These are phyloP conservation scores for Diplodia seriata DNA, from an alignment of 2,329 filamentous ascomycete species.

Conservation along the genomic window DNA sequence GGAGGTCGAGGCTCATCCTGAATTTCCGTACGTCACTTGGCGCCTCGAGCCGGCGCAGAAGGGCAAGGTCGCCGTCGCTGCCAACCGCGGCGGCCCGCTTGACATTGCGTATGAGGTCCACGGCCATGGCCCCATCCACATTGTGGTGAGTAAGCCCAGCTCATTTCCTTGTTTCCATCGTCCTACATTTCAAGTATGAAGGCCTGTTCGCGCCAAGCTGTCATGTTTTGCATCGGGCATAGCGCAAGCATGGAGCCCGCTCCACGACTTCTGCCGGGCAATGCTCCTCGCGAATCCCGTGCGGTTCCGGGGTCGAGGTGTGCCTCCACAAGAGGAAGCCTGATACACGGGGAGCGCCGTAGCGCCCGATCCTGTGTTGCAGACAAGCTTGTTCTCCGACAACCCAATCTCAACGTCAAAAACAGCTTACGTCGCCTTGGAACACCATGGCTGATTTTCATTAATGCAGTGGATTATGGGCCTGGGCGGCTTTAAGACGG, in stretches of 20 bases:
- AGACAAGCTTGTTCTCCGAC: constrained; percentile 30
- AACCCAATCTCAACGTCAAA: constrained; percentile 29
- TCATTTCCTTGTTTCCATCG: constrained; percentile 22
- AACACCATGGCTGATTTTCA: constrained; percentile 6
- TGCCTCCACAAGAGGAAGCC: constrained; percentile 19
- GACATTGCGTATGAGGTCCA: constrained; percentile 82
- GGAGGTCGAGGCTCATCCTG: constrained; percentile 69
- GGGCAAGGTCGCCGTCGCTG: constrained; percentile 70
- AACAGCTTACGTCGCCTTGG: constrained; percentile 12
- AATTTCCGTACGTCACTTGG: constrained; percentile 72
- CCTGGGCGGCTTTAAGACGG: constrained; percentile 70
- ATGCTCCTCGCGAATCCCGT: constrained; percentile 22
- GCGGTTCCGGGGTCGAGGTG: constrained; percentile 20
- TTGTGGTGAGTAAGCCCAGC: constrained; percentile 66
- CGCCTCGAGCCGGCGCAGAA: constrained; percentile 69
- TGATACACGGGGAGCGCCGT: constrained; percentile 5
- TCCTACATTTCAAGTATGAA: constrained; percentile 26
- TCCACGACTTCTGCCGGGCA: constrained; percentile 34
- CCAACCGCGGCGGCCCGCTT: constrained; percentile 74
- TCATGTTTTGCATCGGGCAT: constrained; percentile 15
- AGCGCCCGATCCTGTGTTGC: constrained; percentile 10
- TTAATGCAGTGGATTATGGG: constrained; percentile 76
- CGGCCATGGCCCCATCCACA: constrained; percentile 72
- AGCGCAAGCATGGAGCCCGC: constrained; percentile 28
- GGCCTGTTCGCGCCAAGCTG: constrained; percentile 24